Evolutionary conservation across 148 eudicot genomes (phyloP).

Genomic region (Spergularia marina): DNA sequence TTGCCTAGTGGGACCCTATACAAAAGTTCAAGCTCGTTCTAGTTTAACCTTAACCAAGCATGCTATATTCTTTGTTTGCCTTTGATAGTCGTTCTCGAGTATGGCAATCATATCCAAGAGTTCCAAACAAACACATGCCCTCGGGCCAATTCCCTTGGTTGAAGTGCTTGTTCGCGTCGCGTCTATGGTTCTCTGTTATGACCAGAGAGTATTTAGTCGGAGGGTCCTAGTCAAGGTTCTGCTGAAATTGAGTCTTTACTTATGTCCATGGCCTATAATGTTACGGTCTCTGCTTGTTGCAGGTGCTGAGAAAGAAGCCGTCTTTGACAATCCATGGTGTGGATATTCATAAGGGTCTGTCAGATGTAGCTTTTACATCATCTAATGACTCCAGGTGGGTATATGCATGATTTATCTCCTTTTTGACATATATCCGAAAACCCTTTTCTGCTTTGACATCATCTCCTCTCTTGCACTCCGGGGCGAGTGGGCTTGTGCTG

Average conservation of each 20-base stretch:
- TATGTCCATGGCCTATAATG: conserved; percentile 11
- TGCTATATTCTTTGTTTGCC: conserved; percentile 4
- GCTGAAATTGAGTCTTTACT: not conserved
- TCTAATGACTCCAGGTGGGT: conserved; percentile 60
- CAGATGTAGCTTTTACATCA: conserved; percentile 78
- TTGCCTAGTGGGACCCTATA: not conserved
- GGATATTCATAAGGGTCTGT: conserved; percentile 51
- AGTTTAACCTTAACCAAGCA: not conserved
- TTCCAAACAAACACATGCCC: not conserved
- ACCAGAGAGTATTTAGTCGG: not conserved
- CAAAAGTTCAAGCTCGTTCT: not conserved
- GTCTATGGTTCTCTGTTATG: not conserved
- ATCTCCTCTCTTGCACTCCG: not conserved
- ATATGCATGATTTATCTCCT: conserved; percentile 1
- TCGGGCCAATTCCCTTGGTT: too few species aligned
- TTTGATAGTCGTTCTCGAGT: conserved; percentile 1
- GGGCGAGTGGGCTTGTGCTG: not conserved
- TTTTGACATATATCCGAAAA: not conserved
- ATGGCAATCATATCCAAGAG: not conserved
- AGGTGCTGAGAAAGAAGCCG: conserved; percentile 69
- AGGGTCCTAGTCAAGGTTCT: conserved; percentile 1
- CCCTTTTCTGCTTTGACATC: not conserved
- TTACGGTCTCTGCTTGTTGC: conserved; percentile 20
- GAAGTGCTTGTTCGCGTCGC: not conserved
- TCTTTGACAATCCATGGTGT: conserved; percentile 51